Base-by-base conservation (phyloP, 306 rosid genomes). In the Medicago arabica region DNA sequence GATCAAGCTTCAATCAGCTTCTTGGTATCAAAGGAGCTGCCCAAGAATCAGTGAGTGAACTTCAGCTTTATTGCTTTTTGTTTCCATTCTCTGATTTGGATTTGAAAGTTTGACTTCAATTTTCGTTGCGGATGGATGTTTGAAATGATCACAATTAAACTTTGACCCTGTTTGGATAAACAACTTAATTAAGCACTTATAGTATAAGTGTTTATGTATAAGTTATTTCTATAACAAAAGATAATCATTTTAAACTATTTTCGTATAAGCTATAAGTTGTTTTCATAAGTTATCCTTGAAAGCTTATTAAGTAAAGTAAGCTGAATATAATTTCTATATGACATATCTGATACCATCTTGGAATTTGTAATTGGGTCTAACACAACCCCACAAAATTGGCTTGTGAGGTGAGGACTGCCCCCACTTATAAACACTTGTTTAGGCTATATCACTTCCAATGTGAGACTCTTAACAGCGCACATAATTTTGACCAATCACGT, bases 1-100 rank as follows among this genome's bases (percentile, higher is more conserved):
- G 88, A 71, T 85, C 88, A 60, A 79, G 78, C 72, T 71, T 85
- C 44, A 85, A 85, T 79, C 88, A 85, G 68, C 88, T 85, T 78
- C 88, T 85, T 75, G 88, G 88, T 75, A 85, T 85, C 54, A 82
- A 82, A 79, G 88, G 88, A 79, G 88, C 88, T 71, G 11, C 88
- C 14, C 77, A 75, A 82, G 88, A 82, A 78, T 78, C 86, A 8
- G 88, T 85, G 77, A 82, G 86, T 82, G 36, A 8, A 13, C 25
- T 9, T 63, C 57, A 46, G 9, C 69, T 12, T 10, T 28, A 23
- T 73, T 68, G 65, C 38, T 18, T 47, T 39, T 38, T 55, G 8
- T 81, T 81, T 63, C 14, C 65, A 43, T 18, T 83, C 1, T 55
- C 21, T 76, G 75, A 46, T 68, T 47, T 44, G 62, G 75, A 59